Base-by-base conservation (phyloP, 371 early-diverging fungal genomes). In the Syncephalastrum contaminatum region DNA sequence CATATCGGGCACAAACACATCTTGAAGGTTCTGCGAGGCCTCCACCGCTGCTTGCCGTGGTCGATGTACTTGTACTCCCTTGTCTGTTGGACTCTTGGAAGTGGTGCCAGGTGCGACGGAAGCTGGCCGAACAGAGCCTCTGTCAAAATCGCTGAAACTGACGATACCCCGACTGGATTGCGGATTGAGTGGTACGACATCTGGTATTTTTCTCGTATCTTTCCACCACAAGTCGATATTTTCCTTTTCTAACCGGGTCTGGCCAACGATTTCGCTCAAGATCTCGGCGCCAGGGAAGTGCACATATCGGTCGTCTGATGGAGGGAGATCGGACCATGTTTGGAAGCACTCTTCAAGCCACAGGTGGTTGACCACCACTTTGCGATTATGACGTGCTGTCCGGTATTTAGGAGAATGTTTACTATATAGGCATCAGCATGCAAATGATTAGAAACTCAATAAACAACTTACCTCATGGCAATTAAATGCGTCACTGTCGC, bases 271-370 rank as follows among this genome's bases (percentile, higher is more conserved):
- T 1, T 51, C 27, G 8, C 54, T 56, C 36, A 77, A 22, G 21
- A 66, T 54, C 13, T 51, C 53, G 22, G 58, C 56, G 2, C 53
- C 61, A n/a, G 84, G 81, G 46, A 83, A 84, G 45, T 77, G 64
- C 0, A 62, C 70, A 52, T 84, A 90, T 16, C 73, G 75, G 22
- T 64, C 72, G 45, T 86, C 79, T n/a, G 71, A 72, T 16, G 75
- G 70, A 20, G 83, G 69, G 53, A 81, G 72, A 24, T 71, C 54
- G 36, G 63, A 54, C 88, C 88, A 88, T 18, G 68, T 57, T 43
- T 77, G 77, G 60, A 71, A 88, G 53, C 86, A 82, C 24, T 90
- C 90, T 67, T 95, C 94, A 0, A 95, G 64, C 95, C 95, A 95
- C 8, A 92, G 49, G 68, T 95, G 95, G 65, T 94, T 94, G n/a